Base-by-base conservation (phyloP, 2,329 filamentous ascomycete genomes). In the Dichotomopilus funicola region DNA sequence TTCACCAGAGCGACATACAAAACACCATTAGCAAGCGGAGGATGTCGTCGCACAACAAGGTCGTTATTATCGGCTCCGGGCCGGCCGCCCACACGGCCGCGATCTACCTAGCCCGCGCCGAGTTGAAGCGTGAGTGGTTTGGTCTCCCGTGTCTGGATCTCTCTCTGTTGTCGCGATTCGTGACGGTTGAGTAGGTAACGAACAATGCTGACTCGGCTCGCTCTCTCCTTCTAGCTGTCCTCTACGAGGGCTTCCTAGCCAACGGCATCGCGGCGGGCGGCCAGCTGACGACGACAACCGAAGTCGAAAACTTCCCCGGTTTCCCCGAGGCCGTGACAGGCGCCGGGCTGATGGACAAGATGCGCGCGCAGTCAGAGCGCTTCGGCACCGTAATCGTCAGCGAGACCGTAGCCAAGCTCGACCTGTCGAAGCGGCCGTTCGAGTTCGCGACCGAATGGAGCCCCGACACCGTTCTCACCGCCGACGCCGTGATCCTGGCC, bases 231-330 rank as follows among this genome's bases (percentile, higher is more conserved):
- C 9, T 60, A 83, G 83, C 94, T 61, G 88, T 96, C 61, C 80
- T 99, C 64, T 99, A 97, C 71, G 94, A 99, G 77, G 94, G 94
- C 65, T 96, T 99, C 81, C 85, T 99, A 72, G 94, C 94, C 66
- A 94, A 96, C 69, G 94, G 92, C 68, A 95, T 95, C 66, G 94
- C 94, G 6, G 90, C 94, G 45, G 94, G 94, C 64, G 94, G 94
- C 56, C 94, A 99, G 79, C 81, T 99, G 64, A 99, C 95, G 54
- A 99, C 95, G 33, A 99, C 94, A 54, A 97, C 95, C 67, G 95
- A 99, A 64, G 85, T 99, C 58, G 94, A 99, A 79, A 99, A 99
- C 81, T 99, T 87, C 75, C 94, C 94, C 33, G 94, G 94, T 48
- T 99, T 97, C 77, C 88, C 89, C 67, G 82, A 89, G 66, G 88